Conservation (phyloP, 2,329 filamentous ascomycete species). For the Colletotrichum truncatum region DNA sequence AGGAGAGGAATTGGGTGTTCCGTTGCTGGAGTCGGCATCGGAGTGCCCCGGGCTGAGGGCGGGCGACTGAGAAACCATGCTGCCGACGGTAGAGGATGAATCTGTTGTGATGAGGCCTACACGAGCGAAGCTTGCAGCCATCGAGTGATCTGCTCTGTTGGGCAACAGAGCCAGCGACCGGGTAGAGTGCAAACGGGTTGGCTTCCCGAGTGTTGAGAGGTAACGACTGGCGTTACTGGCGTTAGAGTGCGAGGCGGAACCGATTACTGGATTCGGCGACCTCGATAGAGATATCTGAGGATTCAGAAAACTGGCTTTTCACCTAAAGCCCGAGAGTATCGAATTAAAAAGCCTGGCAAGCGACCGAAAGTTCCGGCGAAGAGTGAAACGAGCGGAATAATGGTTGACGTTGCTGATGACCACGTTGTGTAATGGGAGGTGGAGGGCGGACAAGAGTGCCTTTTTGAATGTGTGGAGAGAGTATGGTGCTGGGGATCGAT, state of each 20-base stretch:
- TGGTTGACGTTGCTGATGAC: not conserved
- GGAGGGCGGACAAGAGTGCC: conserved; percentile 5
- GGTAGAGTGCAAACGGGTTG: not conserved
- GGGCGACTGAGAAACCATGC: conserved; percentile 23
- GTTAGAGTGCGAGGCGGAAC: not conserved
- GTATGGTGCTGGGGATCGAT: conserved; percentile 5
- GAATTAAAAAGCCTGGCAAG: not conserved
- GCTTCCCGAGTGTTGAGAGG: not conserved
- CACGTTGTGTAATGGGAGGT: not conserved
- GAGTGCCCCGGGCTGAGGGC: conserved; percentile 26
- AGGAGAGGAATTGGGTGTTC: conserved; percentile 31
- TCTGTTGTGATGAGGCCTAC: conserved; percentile 17
- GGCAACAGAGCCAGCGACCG: conserved; percentile 2
- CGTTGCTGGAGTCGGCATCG: conserved; percentile 26
- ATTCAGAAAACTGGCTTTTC: not conserved
- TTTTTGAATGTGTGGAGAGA: conserved; percentile 19
- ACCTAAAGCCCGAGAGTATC: not conserved
- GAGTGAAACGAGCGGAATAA: conserved; percentile 19
- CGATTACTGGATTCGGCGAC: not conserved
- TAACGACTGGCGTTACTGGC: not conserved
- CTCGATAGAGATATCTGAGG: not conserved
- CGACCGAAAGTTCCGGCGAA: not conserved
- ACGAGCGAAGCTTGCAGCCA: conserved; percentile 24
- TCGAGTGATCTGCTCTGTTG: conserved; percentile 10
- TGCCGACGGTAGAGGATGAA: conserved; percentile 27